These are phyloP conservation scores for Flaveria brownii DNA, from an alignment of 129 eudicot genomes.

Conservation along the genomic window DNA sequence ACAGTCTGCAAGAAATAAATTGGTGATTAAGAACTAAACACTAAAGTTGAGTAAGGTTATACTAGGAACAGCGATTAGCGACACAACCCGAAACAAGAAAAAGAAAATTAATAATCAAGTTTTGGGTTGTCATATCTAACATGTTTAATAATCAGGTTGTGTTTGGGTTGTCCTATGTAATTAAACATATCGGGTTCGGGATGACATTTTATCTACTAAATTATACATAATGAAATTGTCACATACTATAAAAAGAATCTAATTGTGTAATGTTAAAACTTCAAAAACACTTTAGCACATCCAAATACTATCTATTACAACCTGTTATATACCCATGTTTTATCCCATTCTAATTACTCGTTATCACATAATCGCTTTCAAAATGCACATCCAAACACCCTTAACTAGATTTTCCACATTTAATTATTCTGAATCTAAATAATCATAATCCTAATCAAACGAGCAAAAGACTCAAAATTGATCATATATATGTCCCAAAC, in stretches of 20 bases:
- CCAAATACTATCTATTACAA: neutral
- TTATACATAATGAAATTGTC: neutral
- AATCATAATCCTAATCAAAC: conserved; percentile 1
- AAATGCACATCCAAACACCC: neutral
- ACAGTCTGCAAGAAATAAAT: neutral
- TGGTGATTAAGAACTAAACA: neutral
- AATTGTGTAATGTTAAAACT: neutral
- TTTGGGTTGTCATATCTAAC: neutral
- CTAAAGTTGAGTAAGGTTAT: neutral
- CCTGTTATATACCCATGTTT: neutral
- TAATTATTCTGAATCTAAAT: neutral
- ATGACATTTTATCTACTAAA: too few relatives aligned
- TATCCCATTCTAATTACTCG: neutral
- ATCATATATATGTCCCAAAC: neutral
- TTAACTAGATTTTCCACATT: neutral
- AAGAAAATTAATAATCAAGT: neutral
- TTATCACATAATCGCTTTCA: neutral
- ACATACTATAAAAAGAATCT: neutral
- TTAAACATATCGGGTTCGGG: too few relatives aligned
- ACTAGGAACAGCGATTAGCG: neutral
- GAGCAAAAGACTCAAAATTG: neutral
- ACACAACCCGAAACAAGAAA: neutral
- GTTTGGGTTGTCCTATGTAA: neutral
- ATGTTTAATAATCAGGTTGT: neutral
- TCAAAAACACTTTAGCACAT: neutral